Base-by-base conservation (phyloP, 768 basidiomycete genomes). In the Suillus sp. region DNA sequence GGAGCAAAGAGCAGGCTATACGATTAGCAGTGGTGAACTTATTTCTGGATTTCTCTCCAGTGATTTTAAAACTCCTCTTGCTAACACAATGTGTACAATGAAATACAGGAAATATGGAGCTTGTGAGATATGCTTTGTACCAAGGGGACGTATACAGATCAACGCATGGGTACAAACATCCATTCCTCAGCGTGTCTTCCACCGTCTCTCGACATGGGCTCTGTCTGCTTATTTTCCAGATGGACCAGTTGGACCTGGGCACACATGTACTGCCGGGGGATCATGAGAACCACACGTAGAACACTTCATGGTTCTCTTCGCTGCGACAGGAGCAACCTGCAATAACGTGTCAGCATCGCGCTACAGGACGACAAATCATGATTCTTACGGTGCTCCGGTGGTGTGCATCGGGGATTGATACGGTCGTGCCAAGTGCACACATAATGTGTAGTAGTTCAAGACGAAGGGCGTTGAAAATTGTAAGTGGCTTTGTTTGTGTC, bases 281-380 rank as follows among this genome's bases (percentile, higher is more conserved):
- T 61, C 60, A 55, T 53, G 25, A 8, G 60, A 57, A 27, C 60
- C 60, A 20, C 60, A 61, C 16, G 37, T 60, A 60, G 61, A 61
- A 14, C 54, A 62, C 42, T 62, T 62, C 55, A 22, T 56, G 37
- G 9, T 18, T 38, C 37, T 27, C 55, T 38, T 38, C 10, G 55
- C 55, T 56, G 16, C 22, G 16, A 56, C 25, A 56, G 55, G 18
- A 38, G 25, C 22, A 56, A 27, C 22, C 55, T 56, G 16, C 48
- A 27, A 50, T 27, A 11, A 38, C 9, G 14, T 27, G 9, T 56
- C 10, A 38, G 16, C 16, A 3, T 27, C 16, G 9, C 9, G 18
- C 37, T 20, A 37, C 37, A 37, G 25, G 22, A 32, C 20, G 51
- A n/a, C 11, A 27, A 18, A 14, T 25, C 20, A 38, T 9, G 25